Base-by-base conservation (phyloP, 2,329 filamentous ascomycete genomes). In the Fusarium stilboides region DNA sequence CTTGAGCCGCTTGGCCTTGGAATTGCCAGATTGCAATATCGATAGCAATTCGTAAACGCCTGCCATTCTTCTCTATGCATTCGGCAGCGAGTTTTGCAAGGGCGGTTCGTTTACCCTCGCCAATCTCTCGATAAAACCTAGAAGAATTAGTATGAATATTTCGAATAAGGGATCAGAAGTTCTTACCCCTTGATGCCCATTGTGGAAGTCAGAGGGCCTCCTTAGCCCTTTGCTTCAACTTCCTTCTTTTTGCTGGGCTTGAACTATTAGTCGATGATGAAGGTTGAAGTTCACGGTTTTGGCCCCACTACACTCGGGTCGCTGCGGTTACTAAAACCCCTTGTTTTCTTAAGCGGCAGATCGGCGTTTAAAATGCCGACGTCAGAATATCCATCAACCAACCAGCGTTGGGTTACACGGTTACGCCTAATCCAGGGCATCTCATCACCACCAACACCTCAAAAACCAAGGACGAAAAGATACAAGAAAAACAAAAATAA, bases 21-120 rank as follows among this genome's bases (percentile, higher is more conserved):
- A 97, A 98, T 44, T 97, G 92, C 96, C 96, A 99, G 76, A 99
- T 98, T 4, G 94, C 94, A 72, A 97, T 92, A 77, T 99, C 96
- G 69, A 99, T 92, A 39, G 96, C 96, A 46, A 99, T 85, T 40
- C 94, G 91, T 40, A 98, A 84, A 1, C 94, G 94, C 3, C 91
- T 87, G 24, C 87, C 86, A 13, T 88, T 89, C 55, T 86, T 80
- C 74, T 94, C 88, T 68, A 97, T 88, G 71, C 93, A 91, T 47
- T 94, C 88, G 45, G 94, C 86, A 31, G 94, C 92, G 51, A 98
- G 86, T 76, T 93, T 97, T 34, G 92, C 89, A 12, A 99, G 86
- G 19, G 96, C 91, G 56, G 97, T 85, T 62, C 94, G 88, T 75
- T 92, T 86, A 56, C 94, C 94, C 10, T 90, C 83, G 40, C 94